Evolutionary conservation across 1,284 basidiomycete species (phyloP).

Genomic region (Naganishia liquefaciens): DNA sequence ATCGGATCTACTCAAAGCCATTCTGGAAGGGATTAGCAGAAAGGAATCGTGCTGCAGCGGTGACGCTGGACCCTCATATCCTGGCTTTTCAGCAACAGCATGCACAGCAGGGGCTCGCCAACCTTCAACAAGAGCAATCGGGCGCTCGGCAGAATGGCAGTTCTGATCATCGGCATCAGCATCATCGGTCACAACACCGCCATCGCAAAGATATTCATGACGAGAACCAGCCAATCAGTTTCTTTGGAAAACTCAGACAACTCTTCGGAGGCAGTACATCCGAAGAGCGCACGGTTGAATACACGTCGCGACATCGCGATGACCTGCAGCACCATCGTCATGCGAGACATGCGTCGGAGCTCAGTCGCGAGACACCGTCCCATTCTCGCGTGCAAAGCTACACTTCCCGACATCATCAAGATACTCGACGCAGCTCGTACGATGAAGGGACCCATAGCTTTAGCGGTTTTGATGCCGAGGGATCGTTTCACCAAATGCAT

Average conservation of each 20-base stretch:
- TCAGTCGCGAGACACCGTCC: neutral
- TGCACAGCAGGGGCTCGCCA: neutral
- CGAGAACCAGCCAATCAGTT: neutral
- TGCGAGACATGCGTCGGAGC: neutral
- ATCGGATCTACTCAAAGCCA: slow-evolving; percentile 19
- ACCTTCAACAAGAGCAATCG: neutral
- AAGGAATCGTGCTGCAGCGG: neutral
- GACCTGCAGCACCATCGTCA: slow-evolving; percentile 1
- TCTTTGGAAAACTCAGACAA: neutral
- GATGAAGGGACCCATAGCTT: neutral
- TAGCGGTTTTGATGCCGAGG: neutral
- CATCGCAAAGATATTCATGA: neutral
- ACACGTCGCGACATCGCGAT: neutral
- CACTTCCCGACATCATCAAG: neutral
- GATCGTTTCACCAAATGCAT: neutral
- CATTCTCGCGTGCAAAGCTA: neutral
- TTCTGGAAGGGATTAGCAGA: neutral
- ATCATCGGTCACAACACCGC: neutral
- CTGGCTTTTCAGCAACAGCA: neutral
- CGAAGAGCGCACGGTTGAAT: neutral
- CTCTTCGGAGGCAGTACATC: neutral
- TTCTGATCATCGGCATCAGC: neutral
- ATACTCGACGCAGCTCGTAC: neutral
- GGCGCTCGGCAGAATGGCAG: neutral
- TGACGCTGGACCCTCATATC: slow-evolving; percentile 6